Percentiles rank a stretch among this genome's conserved stretches.
phyloP scores from a whole-genome alignment of 78 protist genomes.

The Dictyostelium purpureum region DNA sequence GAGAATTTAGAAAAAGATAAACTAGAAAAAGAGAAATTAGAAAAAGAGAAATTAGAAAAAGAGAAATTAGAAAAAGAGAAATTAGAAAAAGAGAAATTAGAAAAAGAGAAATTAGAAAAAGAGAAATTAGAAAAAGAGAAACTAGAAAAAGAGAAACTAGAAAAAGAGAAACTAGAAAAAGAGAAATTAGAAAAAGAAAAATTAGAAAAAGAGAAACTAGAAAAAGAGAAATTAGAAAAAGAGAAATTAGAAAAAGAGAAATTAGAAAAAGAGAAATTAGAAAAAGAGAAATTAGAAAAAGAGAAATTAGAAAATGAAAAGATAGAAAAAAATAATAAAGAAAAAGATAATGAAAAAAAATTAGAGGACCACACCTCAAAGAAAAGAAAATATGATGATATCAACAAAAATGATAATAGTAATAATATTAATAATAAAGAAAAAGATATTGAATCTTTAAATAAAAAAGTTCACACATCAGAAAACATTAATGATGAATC shows the following conservation, averaged over 20 bases:
- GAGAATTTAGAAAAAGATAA: too few species aligned
- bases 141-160: neutral
- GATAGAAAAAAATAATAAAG: neutral
- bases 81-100: neutral
- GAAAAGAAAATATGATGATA: neutral
- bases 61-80: neutral
- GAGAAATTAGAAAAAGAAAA: neutral
- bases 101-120: neutral
- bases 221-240: neutral
- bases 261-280: too few species aligned
- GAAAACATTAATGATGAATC: neutral
- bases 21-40: neutral
- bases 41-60: neutral
- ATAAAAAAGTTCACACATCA: neutral
- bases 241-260: too few species aligned
- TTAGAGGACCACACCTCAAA: neutral
- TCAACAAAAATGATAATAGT: too few species aligned
- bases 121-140: neutral
- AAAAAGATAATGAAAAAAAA: neutral
- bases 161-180: neutral
- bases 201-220: neutral
- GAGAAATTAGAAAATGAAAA: neutral
- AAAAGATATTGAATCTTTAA: neutral
- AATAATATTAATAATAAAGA: neutral
- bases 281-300: too few species aligned